Percentiles rank a stretch among this genome's conserved stretches.
Conservation (phyloP, 2,329 filamentous ascomycete genomes). For the Nemania diffusa region DNA sequence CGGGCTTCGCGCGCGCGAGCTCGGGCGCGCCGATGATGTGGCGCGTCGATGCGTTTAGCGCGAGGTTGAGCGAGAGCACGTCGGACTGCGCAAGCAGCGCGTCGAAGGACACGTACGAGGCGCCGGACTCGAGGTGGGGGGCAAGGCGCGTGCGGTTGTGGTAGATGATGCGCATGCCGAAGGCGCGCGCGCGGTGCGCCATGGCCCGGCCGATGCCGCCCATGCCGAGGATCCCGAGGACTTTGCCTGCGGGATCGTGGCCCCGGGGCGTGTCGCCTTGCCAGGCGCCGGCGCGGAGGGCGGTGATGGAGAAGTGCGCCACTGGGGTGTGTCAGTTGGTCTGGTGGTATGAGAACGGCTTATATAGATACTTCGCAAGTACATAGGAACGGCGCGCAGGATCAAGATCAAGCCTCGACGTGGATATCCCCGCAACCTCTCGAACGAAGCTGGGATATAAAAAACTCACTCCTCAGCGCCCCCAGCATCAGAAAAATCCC, state of each 20-base stretch:
- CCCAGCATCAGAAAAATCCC: slow-evolving; percentile 63
- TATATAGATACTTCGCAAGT: not conserved
- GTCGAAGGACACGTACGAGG: slow-evolving; percentile 66
- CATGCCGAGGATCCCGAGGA: slow-evolving; percentile 68
- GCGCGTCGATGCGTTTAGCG: slow-evolving; percentile 60
- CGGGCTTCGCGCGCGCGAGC: slow-evolving; percentile 65
- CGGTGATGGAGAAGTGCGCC: slow-evolving; percentile 57
- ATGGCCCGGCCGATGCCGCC: slow-evolving; percentile 66
- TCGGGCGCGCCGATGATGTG: slow-evolving; percentile 63
- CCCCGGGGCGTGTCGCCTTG: slow-evolving; percentile 59
- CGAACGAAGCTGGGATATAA: too few relatives aligned
- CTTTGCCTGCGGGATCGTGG: slow-evolving; percentile 63
- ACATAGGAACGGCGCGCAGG: too few relatives aligned
- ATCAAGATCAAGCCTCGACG: too few relatives aligned
- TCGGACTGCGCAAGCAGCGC: slow-evolving; percentile 64
- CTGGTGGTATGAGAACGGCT: not conserved
- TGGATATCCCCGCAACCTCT: too few relatives aligned
- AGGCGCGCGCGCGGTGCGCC: slow-evolving; percentile 59
- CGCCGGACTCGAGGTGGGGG: slow-evolving; percentile 51
- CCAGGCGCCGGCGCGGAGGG: slow-evolving; percentile 57
- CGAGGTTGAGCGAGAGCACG: slow-evolving; percentile 64
- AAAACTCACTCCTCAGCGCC: slow-evolving; percentile 54
- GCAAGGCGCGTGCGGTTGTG: slow-evolving; percentile 60
- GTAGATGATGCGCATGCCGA: slow-evolving; percentile 68
- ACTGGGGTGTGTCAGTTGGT: slow-evolving; percentile 36